These are phyloP conservation scores for Trebouxia sp. DNA, from an alignment of 139 green algal genomes.

Conservation along the genomic window DNA sequence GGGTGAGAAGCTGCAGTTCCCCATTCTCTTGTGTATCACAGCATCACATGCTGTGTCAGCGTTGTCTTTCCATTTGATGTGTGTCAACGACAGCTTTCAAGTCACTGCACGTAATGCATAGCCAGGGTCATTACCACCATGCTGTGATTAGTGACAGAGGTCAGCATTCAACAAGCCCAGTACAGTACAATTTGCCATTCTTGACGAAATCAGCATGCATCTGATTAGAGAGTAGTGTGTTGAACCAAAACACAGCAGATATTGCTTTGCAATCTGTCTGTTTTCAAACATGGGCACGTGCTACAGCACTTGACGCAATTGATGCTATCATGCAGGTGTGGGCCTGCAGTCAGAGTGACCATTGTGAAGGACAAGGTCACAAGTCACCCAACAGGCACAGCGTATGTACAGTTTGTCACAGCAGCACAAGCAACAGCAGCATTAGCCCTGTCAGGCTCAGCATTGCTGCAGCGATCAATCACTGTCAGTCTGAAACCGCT, in stretches of 20 bases:
- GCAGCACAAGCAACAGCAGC: slow-evolving; percentile 14
- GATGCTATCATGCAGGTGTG: slow-evolving; percentile 24
- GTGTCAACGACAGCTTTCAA: too few relatives aligned
- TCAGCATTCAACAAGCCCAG: too few relatives aligned
- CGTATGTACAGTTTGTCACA: slow-evolving; percentile 35
- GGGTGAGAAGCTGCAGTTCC: neutral
- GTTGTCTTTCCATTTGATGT: neutral
- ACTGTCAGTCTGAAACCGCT: slow-evolving; percentile 28
- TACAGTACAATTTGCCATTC: too few relatives aligned
- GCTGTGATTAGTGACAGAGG: too few relatives aligned
- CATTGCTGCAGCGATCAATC: slow-evolving; percentile 29
- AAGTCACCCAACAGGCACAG: slow-evolving; percentile 19
- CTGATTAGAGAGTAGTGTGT: too few relatives aligned
- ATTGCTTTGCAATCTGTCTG: neutral
- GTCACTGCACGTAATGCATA: too few relatives aligned
- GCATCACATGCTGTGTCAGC: neutral
- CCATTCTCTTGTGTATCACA: neutral
- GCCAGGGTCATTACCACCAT: neutral
- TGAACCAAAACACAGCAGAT: too few relatives aligned
- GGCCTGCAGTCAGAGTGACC: slow-evolving; percentile 11
- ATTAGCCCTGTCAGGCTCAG: slow-evolving; percentile 29
- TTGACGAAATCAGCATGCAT: too few relatives aligned
- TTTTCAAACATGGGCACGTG: neutral
- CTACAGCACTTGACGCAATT: neutral
- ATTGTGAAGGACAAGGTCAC: slow-evolving; percentile 20